Evolutionary conservation across 2,329 filamentous ascomycete species (phyloP).

Genomic region (Aureobasidium vineae): DNA sequence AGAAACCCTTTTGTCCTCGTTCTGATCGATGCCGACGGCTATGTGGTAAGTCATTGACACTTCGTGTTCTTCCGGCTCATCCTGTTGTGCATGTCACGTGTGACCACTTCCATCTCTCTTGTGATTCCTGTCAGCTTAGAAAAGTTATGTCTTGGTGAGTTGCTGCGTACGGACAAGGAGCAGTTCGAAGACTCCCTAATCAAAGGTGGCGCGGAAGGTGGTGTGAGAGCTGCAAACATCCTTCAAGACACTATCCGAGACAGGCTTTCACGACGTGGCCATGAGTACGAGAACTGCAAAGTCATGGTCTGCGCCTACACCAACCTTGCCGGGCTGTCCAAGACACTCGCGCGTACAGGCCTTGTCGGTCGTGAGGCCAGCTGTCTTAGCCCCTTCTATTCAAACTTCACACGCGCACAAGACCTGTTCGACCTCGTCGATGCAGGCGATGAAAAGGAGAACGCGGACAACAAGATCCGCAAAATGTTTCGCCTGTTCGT

Average conservation of each 20-base stretch:
- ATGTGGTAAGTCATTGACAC: constrained; percentile 34
- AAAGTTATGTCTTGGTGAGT: not conserved
- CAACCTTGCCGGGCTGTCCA: constrained; percentile 48
- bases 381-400: constrained; percentile 52
- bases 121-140: not conserved
- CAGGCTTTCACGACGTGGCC: constrained; percentile 46
- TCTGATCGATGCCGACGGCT: constrained; percentile 62
- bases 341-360: constrained; percentile 50
- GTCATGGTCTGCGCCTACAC: constrained; percentile 51
- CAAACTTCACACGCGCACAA: constrained; percentile 58
- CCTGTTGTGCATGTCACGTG: not conserved
- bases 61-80: not conserved
- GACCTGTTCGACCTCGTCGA: constrained; percentile 62
- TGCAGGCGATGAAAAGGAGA: constrained; percentile 60
- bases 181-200: constrained; percentile 38
- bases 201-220: constrained; percentile 48
- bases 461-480: constrained; percentile 60
- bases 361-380: constrained; percentile 56
- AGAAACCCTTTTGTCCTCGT: constrained; percentile 61
- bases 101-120: constrained; percentile 30
- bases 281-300: constrained; percentile 53
- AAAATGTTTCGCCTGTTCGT: constrained; percentile 53
- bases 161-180: not conserved
- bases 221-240: constrained; percentile 54
- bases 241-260: constrained; percentile 53